These are phyloP conservation scores for Ormosia emarginata DNA, from an alignment of 306 rosid species.

Conservation along the genomic window DNA sequence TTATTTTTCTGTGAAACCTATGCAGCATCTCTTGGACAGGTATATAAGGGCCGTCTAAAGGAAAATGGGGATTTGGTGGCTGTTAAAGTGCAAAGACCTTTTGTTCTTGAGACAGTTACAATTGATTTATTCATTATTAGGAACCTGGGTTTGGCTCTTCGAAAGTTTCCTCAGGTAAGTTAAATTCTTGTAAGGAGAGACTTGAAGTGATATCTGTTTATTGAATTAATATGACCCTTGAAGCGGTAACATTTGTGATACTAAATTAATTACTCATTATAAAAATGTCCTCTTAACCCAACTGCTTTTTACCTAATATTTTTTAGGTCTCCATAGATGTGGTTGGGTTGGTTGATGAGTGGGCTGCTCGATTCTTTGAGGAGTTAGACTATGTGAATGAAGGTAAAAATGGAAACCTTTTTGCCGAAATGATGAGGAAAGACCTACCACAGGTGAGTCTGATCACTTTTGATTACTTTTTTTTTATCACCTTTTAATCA, in stretches of 20 bases:
- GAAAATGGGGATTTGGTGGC: conserved; percentile 97
- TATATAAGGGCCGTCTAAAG: conserved; percentile 85
- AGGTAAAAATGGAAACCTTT: conserved; percentile 86
- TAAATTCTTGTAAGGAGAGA: conserved; percentile 21
- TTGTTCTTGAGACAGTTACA: conserved; percentile 96
- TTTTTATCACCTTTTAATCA: conserved; percentile 7
- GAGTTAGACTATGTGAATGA: conserved; percentile 94
- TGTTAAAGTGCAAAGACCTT: conserved; percentile 98
- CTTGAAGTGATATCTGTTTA: conserved; percentile 5
- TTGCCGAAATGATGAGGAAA: conserved; percentile 96
- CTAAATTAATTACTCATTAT: conserved; percentile 17
- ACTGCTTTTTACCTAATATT: conserved; percentile 12
- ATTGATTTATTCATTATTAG: conserved; percentile 80
- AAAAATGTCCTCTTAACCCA: conserved; percentile 7
- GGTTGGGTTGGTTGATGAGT: conserved; percentile 96
- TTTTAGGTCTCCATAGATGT: conserved; percentile 88
- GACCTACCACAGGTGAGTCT: conserved; percentile 91
- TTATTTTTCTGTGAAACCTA: conserved; percentile 30
- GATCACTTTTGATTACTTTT: not conserved
- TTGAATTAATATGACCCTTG: not conserved
- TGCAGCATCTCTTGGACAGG: conserved; percentile 99
- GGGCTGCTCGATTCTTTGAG: conserved; percentile 99
- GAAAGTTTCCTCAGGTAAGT: conserved; percentile 90
- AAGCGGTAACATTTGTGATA: conserved; percentile 10
- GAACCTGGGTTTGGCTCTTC: conserved; percentile 83